Base-by-base conservation (phyloP, 78 protist species). In the Blattamonas nauphoetae region DNA sequence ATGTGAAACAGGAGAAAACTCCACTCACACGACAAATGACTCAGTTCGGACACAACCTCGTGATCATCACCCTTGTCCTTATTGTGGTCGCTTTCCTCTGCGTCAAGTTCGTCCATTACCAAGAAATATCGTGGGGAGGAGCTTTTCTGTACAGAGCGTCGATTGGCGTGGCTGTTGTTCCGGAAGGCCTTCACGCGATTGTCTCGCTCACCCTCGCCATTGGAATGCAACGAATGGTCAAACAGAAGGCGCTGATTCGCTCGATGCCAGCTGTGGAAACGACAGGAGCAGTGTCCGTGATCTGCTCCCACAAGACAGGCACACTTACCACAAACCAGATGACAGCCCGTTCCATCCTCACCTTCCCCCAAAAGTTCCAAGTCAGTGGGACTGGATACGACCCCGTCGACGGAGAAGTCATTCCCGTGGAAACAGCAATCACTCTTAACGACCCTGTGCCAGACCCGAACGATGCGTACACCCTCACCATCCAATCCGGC, bases 231-330 rank as follows among this genome's bases (percentile, higher is more conserved):
- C 2, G 42, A 41, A 94, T 97, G 97, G 94, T 96, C 45, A 84
- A 38, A 78, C 85, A 81, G 3, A 93, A 94, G 64, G 96, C 95
- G 34, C 45, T 96, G 45, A 96, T 97, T 11, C 90, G 93, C 41
- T 78, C 77, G n/a, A 55, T 93, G 0, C 91, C 90, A 1, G 91
- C 95, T 34, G 98, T 97, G 71, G 99, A 95, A 87, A 95, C 99
- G 3, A 96, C 96, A 1, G 99, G 99, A 29, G 90, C 71, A 5
- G 83, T 6, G 42, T 21, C 83, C 4, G 93, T 96, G 71, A 94
- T 97, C 81, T 92, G 96, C 92, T 91, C 95, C 21, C 98, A 97
- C 89, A 97, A 97, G 92, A 97, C 99, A 0, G 98, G 98, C 45
- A 97, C 99, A 1, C 88, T 97, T 29, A 97, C 99, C 43, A 86